Evolutionary conservation across 2,329 filamentous ascomycete genomes (phyloP), one percentile per base, ranked within the genome.

Genomic region (Ascochyta koolunga): DNA sequence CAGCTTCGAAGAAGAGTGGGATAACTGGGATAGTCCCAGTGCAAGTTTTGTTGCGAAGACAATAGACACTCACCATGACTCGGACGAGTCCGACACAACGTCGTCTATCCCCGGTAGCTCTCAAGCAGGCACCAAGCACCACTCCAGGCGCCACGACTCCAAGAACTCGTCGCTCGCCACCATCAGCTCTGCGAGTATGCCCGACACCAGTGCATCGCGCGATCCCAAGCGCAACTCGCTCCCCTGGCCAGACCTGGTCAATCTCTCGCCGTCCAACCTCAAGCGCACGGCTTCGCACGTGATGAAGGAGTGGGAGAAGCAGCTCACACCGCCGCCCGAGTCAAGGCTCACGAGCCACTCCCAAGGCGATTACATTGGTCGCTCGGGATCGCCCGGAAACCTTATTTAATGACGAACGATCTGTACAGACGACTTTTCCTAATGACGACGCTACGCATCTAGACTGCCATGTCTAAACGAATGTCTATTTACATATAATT

Each of bases 271-370:
- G 0, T 87, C 86, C 62, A 92, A 91, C 65, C 78, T 97, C 63
- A 90, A 91, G 71, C 84, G 86, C 32, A 93, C 90, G 0, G 90
- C 93, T n/a, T 89, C 87, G 31, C 89, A 89, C 58, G 81, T 96
- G 52, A 91, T 97, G 86, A 89, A 87, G 60, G 92, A 96, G 70
- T 96, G 91, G 90, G 93, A 98, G 78, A 90, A 86, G 73, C 90
- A 85, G 61, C 78, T 93, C 13, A 86, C 83, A 2, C 80, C 85
- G 7, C 69, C 72, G 7, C 67, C 72, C 2, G 70, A 74, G 61
- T 68, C 71, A 16, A 57, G 71, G 38, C 62, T 64, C 22, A 46
- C 64, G 7, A 68, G 59, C 48, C 70, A 72, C 48, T 62, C 67
- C 16, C 69, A 67, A 44, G 72, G 71, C 32, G 72, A 74, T 50